phyloP scores from a whole-genome alignment of 2,329 filamentous ascomycete genomes.

The Alternaria arborescens region DNA sequence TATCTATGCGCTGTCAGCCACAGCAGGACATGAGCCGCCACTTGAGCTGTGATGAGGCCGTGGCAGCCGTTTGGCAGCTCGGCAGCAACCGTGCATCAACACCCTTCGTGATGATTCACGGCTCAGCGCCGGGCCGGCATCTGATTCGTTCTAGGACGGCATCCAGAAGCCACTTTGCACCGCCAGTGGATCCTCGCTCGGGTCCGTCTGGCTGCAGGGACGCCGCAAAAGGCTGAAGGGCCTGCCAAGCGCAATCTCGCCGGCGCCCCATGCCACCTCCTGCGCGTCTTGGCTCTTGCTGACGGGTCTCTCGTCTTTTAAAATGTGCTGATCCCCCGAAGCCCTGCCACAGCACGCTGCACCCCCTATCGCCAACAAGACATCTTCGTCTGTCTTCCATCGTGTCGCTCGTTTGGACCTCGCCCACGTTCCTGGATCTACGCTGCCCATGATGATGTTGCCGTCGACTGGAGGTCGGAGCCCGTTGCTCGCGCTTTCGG shows the following conservation, averaged over 20 bases:
- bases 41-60: constrained; percentile 5
- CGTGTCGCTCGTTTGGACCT: constrained; percentile 19
- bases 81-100: constrained; percentile 6
- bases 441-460: constrained; percentile 39
- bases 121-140: constrained; percentile 5
- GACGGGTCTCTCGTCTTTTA: constrained; percentile 30
- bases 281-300: constrained; percentile 32
- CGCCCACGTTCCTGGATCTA: constrained; percentile 8
- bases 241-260: constrained; percentile 39
- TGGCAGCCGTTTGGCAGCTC: constrained; percentile 9
- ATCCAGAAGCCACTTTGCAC: constrained; percentile 17
- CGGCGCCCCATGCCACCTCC: constrained; percentile 25
- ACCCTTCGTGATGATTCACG: constrained; percentile 3
- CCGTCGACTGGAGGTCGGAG: constrained; percentile 42
- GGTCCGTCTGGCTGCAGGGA: constrained; percentile 20
- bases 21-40: background rate
- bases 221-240: constrained; percentile 25
- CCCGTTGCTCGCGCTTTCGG: constrained; percentile 43
- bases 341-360: constrained; percentile 17
- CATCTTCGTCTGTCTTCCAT: constrained; percentile 8
- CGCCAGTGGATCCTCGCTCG: constrained; percentile 23
- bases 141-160: constrained; percentile 11
- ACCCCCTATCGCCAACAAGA: constrained; percentile 24
- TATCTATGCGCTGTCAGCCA: background rate
- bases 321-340: constrained; percentile 35